These are phyloP conservation scores for Rosa lucieae DNA, from an alignment of 306 rosid genomes.

Conservation along the genomic window DNA sequence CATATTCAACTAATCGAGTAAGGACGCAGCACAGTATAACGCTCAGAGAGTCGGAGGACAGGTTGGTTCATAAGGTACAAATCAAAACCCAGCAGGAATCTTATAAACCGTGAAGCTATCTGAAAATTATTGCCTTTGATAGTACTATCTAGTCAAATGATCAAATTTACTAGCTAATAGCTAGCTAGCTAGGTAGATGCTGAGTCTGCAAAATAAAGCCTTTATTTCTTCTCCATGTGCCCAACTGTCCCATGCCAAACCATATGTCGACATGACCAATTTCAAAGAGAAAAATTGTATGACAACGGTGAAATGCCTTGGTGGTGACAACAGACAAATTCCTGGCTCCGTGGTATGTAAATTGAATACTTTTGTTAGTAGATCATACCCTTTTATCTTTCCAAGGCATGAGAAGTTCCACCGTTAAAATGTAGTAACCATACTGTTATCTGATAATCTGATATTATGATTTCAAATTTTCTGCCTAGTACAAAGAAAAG, in stretches of 20 bases:
- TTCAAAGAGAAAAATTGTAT: not conserved
- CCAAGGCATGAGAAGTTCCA: not conserved
- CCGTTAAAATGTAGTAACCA: not conserved
- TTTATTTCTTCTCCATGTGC: not conserved
- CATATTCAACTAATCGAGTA: not conserved
- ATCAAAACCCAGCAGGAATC: constrained; percentile 12
- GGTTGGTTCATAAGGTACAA: not conserved
- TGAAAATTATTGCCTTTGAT: constrained; percentile 4
- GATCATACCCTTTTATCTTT: not conserved
- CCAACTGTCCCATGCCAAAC: constrained; percentile 4
- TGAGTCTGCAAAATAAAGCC: not conserved
- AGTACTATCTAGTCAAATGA: not conserved
- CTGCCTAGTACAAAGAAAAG: not conserved
- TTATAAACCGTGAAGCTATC: not conserved
- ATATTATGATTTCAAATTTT: not conserved
- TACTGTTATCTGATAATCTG: not conserved
- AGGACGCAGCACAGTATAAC: not conserved
- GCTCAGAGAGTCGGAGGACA: not conserved
- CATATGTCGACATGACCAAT: not conserved
- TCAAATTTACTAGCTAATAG: not conserved
- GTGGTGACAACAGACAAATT: not conserved
- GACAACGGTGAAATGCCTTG: not conserved
- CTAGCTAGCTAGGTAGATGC: constrained; percentile 13
- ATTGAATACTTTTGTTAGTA: not conserved
- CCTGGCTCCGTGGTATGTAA: not conserved